These are phyloP conservation scores for Berkeleyomyces rouxiae DNA, from an alignment of 2,329 filamentous ascomycete genomes.

Conservation along the genomic window DNA sequence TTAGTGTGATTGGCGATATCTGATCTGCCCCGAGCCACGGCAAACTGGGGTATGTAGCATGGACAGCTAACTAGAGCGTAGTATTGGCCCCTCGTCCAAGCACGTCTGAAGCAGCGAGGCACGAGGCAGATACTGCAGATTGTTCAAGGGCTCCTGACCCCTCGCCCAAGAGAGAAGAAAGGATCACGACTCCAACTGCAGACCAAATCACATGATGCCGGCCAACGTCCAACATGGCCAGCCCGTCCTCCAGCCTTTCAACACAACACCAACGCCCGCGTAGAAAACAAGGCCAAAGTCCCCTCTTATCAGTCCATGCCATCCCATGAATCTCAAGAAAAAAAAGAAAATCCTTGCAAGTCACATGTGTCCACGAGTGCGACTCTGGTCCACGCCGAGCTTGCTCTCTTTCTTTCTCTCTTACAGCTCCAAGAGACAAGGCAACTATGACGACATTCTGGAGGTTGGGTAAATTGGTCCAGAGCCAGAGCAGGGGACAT, in stretches of 20 bases:
- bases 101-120: no score
- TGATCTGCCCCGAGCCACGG: no score
- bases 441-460: no score
- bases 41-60: no score
- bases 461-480: no score
- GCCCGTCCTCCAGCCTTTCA: background rate
- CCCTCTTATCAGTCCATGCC: no score
- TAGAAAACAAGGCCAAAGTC: background rate
- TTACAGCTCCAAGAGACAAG: no score
- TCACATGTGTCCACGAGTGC: background rate
- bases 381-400: background rate
- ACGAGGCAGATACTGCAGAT: no score
- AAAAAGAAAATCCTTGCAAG: background rate
- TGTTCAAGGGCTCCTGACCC: no score
- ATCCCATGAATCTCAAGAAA: background rate
- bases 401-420: background rate
- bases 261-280: background rate
- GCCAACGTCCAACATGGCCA: background rate
- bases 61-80: no score
- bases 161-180: background rate
- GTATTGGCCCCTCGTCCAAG: no score
- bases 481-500: no score
- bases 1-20: background rate
- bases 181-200: background rate
- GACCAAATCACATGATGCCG: background rate